Conservation (phyloP, 176 grass and related monocot genomes). For the Melocanna baccifera region DNA sequence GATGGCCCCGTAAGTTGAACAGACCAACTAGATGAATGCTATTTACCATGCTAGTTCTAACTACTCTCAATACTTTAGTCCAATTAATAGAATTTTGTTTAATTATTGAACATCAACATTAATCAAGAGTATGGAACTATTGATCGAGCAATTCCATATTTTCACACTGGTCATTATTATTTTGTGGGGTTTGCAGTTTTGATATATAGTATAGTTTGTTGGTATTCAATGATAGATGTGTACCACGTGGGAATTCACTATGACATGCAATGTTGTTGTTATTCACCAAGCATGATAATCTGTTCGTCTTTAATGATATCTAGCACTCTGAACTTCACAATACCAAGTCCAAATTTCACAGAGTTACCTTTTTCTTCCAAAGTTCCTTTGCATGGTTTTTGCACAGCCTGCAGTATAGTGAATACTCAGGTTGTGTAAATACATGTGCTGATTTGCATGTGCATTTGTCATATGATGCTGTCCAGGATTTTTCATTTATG, state of each 20-base stretch:
- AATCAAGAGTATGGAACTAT: not conserved
- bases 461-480: not conserved
- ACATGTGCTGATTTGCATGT: not conserved
- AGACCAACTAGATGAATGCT: not conserved
- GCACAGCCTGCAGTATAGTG: not conserved
- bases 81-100: not conserved
- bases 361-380: not conserved
- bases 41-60: not conserved
- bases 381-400: not conserved
- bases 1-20: constrained; percentile 63
- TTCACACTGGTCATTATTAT: not conserved
- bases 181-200: not conserved
- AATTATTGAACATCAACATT: not conserved
- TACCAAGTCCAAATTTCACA: not conserved
- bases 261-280: not conserved
- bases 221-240: not conserved
- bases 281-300: not conserved
- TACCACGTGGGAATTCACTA: too few species aligned
- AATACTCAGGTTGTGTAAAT: not conserved
- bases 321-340: not conserved
- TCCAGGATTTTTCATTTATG: not conserved
- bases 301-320: not conserved
- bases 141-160: not conserved
- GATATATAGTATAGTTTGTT: not conserved
- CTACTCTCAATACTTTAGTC: not conserved